These are phyloP conservation scores for Ploettnerulaceae sp. DNA, from an alignment of 2,329 filamentous ascomycete species.

Conservation along the genomic window DNA sequence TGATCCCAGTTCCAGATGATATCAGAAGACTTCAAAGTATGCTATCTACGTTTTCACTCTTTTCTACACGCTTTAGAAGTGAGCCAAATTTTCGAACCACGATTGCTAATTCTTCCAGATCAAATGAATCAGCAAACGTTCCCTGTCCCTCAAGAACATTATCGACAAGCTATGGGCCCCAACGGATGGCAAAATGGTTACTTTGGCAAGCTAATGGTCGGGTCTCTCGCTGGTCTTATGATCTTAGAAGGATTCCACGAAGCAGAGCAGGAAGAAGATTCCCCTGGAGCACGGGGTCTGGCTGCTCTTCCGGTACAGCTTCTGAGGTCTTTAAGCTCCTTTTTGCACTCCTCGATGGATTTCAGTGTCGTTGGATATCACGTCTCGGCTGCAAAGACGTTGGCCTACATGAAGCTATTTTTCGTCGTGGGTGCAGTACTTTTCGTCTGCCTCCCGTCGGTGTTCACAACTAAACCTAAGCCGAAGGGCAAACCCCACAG, in stretches of 20 bases:
- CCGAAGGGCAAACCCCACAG: conserved; percentile 49
- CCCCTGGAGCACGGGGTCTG: conserved; percentile 61
- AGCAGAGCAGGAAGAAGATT: conserved; percentile 56
- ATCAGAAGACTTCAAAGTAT: conserved; percentile 41
- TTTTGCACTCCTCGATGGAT: conserved; percentile 38
- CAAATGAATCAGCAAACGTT: conserved; percentile 33
- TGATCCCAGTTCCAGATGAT: conserved; percentile 63
- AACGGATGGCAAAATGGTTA: conserved; percentile 55
- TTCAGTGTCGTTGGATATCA: conserved; percentile 52
- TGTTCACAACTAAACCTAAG: conserved; percentile 40
- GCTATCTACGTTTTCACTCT: background rate
- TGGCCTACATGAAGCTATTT: conserved; percentile 49
- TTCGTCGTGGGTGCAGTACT: conserved; percentile 49
- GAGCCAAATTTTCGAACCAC: no score
- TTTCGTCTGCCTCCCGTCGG: conserved; percentile 51
- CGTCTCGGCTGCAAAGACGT: conserved; percentile 39
- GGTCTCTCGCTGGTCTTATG: conserved; percentile 88
- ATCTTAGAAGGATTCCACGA: conserved; percentile 74
- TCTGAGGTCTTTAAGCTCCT: conserved; percentile 44
- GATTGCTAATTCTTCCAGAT: conserved; percentile 5
- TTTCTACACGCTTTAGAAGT: background rate
- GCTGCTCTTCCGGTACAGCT: conserved; percentile 59
- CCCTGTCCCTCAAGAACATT: conserved; percentile 31
- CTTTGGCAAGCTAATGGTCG: conserved; percentile 81
- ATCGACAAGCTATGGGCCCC: conserved; percentile 49